Conservation (phyloP, 371 early-diverging fungal species). For the Smittium mucronatum region DNA sequence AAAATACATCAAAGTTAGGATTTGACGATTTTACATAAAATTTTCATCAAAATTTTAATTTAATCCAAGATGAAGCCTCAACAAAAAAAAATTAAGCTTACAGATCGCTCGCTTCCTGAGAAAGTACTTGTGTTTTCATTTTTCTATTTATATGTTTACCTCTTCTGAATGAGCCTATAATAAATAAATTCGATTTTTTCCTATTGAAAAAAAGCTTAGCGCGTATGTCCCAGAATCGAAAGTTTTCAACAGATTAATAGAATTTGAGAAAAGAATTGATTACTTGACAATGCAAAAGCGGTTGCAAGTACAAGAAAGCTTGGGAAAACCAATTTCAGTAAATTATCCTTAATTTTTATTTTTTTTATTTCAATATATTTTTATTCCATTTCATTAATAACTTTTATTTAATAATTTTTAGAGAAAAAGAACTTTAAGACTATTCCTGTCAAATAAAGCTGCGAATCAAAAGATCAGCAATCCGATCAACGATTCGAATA, state of each 20-base stretch:
- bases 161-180: constrained; percentile 19
- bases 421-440: constrained; percentile 70
- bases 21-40: no score
- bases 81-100: constrained; percentile 1
- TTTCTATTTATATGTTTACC: no score
- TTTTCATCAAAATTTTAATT: no score
- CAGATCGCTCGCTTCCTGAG: background rate
- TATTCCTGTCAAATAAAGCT: constrained; percentile 79
- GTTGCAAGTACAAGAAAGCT: constrained; percentile 75
- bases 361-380: background rate
- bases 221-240: constrained; percentile 82
- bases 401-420: constrained; percentile 13
- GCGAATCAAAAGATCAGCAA: constrained; percentile 42
- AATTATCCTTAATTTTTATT: constrained; percentile 39
- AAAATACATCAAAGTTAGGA: no score
- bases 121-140: constrained; percentile 6
- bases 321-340: constrained; percentile 39
- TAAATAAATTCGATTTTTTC: no score
- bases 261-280: constrained; percentile 79
- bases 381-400: background rate
- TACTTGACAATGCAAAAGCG: constrained; percentile 76
- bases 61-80: constrained; percentile 9
- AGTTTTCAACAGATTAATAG: constrained; percentile 67
- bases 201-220: no score
- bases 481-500: constrained; percentile 17